Percentiles rank a stretch among this genome's conserved stretches.
Conservation (phyloP, 1,139 yeast genomes). For the Nakaseomyces bracarensis region DNA sequence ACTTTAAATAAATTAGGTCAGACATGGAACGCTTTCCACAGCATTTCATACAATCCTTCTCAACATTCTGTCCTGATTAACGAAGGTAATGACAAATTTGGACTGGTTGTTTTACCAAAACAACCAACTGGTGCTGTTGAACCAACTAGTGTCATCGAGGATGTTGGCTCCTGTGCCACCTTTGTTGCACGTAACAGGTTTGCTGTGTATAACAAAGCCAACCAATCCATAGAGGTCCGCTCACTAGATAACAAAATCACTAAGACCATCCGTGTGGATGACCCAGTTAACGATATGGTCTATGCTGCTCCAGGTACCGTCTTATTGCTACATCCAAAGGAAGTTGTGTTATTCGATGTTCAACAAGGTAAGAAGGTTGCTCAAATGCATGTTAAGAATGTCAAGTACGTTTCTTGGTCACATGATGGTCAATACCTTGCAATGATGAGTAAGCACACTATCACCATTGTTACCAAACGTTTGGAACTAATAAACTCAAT, state of each 20-base stretch:
- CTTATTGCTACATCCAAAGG: conserved; percentile 59
- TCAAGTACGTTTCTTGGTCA: conserved; percentile 88
- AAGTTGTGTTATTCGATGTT: conserved; percentile 80
- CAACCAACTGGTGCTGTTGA: conserved; percentile 90
- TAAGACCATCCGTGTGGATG: conserved; percentile 69
- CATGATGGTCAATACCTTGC: conserved; percentile 83
- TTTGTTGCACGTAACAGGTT: conserved; percentile 93
- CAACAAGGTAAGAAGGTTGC: conserved; percentile 80
- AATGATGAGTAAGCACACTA: conserved; percentile 82
- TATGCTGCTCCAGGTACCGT: conserved; percentile 80
- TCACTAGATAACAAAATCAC: conserved; percentile 78
- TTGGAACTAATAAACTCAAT: conserved; percentile 73
- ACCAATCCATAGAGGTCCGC: conserved; percentile 66
- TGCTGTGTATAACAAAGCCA: conserved; percentile 62
- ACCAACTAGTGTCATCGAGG: conserved; percentile 70
- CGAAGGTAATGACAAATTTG: conserved; percentile 54
- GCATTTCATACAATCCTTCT: conserved; percentile 83
- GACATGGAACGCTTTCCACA: conserved; percentile 78
- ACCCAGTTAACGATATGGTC: conserved; percentile 62
- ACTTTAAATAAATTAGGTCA: conserved; percentile 79
- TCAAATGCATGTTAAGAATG: conserved; percentile 64
- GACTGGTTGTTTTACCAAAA: conserved; percentile 71
- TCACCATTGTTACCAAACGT: conserved; percentile 75
- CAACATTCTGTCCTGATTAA: conserved; percentile 83
- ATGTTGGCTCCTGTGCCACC: conserved; percentile 77